Evolutionary conservation across 2,329 filamentous ascomycete species (phyloP).

Genomic region (Cladosporium sp.): DNA sequence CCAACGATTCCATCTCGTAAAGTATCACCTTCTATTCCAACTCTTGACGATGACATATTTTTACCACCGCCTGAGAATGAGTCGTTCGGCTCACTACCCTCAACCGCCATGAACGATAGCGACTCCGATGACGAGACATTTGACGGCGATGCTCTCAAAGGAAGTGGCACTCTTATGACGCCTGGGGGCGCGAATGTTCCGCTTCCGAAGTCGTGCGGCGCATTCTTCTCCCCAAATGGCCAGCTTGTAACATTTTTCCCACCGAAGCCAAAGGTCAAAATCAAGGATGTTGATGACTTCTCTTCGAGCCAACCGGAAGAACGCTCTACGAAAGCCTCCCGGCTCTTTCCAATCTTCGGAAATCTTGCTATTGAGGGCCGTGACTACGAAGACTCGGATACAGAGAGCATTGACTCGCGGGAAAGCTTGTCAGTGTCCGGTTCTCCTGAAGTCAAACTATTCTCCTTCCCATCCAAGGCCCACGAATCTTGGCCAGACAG

Average conservation of each 20-base stretch:
- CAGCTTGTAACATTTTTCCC: conserved; percentile 56
- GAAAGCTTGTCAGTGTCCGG: neutral
- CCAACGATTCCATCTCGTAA: conserved; percentile 26
- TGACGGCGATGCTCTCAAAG: conserved; percentile 31
- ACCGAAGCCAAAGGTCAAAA: conserved; percentile 39
- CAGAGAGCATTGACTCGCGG: conserved; percentile 10
- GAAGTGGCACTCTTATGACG: conserved; percentile 45
- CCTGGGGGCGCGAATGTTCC: conserved; percentile 62
- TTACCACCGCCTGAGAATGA: conserved; percentile 55
- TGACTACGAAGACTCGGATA: conserved; percentile 16
- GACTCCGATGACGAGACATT: conserved; percentile 64
- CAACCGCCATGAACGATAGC: conserved; percentile 29
- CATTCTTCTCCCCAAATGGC: conserved; percentile 53
- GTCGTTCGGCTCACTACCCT: conserved; percentile 40
- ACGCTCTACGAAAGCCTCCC: conserved; percentile 13
- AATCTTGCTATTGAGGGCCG: conserved; percentile 21
- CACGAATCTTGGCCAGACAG: conserved; percentile 16
- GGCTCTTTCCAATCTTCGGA: conserved; percentile 28
- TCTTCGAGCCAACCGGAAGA: conserved; percentile 32
- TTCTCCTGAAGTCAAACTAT: neutral
- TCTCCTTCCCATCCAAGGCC: conserved; percentile 2
- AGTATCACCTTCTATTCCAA: conserved; percentile 24
- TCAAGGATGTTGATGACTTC: conserved; percentile 43
- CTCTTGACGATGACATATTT: conserved; percentile 51
- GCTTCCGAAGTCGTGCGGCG: conserved; percentile 54